Evolutionary conservation across 2,329 filamentous ascomycete species (phyloP), one percentile per base, ranked within the genome.

Genomic region (Scleromitrula shiraiana): DNA sequence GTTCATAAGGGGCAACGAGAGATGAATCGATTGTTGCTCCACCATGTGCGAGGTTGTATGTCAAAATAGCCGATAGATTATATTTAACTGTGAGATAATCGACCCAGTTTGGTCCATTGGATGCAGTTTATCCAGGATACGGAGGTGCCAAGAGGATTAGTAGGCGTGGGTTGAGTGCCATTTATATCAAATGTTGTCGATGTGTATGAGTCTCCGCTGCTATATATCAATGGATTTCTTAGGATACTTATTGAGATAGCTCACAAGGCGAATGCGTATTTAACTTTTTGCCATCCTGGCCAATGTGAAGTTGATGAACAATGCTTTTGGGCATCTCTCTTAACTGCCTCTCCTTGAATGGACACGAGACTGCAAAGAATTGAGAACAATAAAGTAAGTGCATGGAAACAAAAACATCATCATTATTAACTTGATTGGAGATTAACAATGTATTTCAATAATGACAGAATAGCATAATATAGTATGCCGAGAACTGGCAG

Each of bases 71-170:
- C 27, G 67, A 70, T 12, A 62, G 52, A 48, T 74, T 74, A 59
- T 71, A 71, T 24, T 63, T 62, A 14, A 64, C 62, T 1, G 70
- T 70, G 9, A 74, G 58, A 56, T 67, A 76, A 49, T 70, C 76
- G n/a, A 77, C 65, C 73, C 75, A 78, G 57, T 77, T 77, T 1
- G 73, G 75, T 0, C 75, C 76, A 52, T 70, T 72, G 50, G 65
- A 53, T 7, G 67, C 58, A 22, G 68, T 68, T 12, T 36, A 22
- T 9, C 67, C 67, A 41, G 67, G 67, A 44, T 66, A 69, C 7
- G 61, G 41, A 15, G 67, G 67, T 69, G 12, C 67, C 67, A 8
- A 69, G 52, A 5, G 67, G 66, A 52, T 69, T 69, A 2, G 58
- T 57, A 0, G 59, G 52, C 4, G 63, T 59, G 7, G 67, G 67